These are phyloP conservation scores for Vaccinium vitisidaea DNA, from an alignment of 148 eudicot species.

Conservation along the genomic window DNA sequence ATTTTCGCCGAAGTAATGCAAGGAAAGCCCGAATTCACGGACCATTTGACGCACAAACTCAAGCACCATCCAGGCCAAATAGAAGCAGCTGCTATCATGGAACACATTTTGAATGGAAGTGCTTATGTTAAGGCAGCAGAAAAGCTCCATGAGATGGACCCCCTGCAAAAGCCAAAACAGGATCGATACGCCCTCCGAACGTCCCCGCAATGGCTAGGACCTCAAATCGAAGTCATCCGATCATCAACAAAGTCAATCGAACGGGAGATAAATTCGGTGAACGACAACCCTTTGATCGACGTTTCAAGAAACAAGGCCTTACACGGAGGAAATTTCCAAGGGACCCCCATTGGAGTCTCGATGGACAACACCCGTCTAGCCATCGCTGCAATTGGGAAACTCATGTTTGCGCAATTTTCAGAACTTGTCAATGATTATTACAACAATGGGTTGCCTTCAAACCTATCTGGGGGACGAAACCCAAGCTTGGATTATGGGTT, in stretches of 20 bases:
- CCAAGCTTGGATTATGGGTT: slow-evolving; percentile 47
- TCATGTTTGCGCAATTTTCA: slow-evolving; percentile 43
- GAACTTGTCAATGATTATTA: slow-evolving; percentile 46
- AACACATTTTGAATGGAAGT: slow-evolving; percentile 40
- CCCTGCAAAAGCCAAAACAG: slow-evolving; percentile 42
- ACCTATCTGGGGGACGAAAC: slow-evolving; percentile 37
- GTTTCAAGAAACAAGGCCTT: slow-evolving; percentile 23
- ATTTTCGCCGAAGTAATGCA: slow-evolving; percentile 39
- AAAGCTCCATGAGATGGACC: slow-evolving; percentile 35
- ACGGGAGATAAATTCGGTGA: slow-evolving; percentile 41
- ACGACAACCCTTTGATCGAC: slow-evolving; percentile 32
- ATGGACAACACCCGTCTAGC: slow-evolving; percentile 47
- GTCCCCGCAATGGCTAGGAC: slow-evolving; percentile 38
- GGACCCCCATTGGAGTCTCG: slow-evolving; percentile 43
- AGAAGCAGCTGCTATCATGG: slow-evolving; percentile 43
- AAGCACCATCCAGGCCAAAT: slow-evolving; percentile 49
- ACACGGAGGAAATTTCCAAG: slow-evolving; percentile 47
- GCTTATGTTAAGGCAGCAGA: slow-evolving; percentile 30
- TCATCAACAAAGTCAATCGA: slow-evolving; percentile 32
- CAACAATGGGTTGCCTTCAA: slow-evolving; percentile 46
- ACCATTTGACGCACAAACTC: slow-evolving; percentile 39
- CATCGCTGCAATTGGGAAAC: slow-evolving; percentile 34
- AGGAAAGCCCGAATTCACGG: background rate
- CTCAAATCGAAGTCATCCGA: slow-evolving; percentile 35
- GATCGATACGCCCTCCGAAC: slow-evolving; percentile 42